phyloP scores from a whole-genome alignment of 371 early-diverging fungal species.

The Nematocida sp. region DNA sequence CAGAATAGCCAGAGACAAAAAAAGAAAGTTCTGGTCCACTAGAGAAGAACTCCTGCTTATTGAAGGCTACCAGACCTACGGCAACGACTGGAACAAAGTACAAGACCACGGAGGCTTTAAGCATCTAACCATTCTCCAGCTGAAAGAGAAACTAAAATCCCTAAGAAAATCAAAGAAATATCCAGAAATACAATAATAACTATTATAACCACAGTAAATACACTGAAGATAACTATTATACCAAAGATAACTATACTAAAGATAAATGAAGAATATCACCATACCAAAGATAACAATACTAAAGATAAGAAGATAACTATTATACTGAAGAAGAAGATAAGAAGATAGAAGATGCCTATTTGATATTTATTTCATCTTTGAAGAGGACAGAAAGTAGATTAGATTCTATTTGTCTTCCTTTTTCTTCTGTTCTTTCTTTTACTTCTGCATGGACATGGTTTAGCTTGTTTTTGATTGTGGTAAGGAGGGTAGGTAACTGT shows the following conservation, averaged over 20 bases:
- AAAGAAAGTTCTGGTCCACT: conserved; percentile 1
- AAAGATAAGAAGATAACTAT: too few relatives aligned
- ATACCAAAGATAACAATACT: neutral
- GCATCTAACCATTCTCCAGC: conserved; percentile 16
- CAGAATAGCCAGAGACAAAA: neutral
- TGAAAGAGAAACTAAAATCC: conserved; percentile 34
- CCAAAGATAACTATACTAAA: neutral
- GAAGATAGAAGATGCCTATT: neutral
- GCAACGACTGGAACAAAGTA: conserved; percentile 9
- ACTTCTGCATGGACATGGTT: conserved; percentile 14
- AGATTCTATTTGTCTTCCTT: conserved; percentile 21
- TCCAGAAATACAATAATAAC: neutral
- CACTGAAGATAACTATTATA: neutral
- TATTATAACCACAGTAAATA: neutral
- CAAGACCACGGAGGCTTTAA: neutral
- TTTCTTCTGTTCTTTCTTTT: conserved; percentile 33
- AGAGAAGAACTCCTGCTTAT: conserved; percentile 21
- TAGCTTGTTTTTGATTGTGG: conserved; percentile 14
- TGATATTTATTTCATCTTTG: conserved; percentile 41
- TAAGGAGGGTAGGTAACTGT: conserved; percentile 2
- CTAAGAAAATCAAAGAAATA: conserved; percentile 15
- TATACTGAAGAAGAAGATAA: too few relatives aligned
- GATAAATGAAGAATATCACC: neutral
- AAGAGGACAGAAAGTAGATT: conserved; percentile 41
- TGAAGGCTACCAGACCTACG: neutral